Base-by-base conservation (phyloP, 2,329 filamentous ascomycete genomes). In the Colletotrichum sojae region DNA sequence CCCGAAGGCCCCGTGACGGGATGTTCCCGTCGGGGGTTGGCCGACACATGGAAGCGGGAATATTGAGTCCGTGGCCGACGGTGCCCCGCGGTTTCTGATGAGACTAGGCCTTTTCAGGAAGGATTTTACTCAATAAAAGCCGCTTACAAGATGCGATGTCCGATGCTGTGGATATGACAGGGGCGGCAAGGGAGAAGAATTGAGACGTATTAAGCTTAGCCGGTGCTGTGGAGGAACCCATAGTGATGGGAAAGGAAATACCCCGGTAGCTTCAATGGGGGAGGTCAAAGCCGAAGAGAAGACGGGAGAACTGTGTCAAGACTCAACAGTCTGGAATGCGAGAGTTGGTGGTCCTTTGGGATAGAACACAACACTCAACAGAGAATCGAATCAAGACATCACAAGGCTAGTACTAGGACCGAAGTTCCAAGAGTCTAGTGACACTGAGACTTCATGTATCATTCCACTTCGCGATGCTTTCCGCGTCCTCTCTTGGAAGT, bases 121-220 rank as follows among this genome's bases (percentile, higher is more conserved):
- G 36, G 45, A 27, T 16, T 27, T 43, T 13, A 36, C 40, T 39
- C 39, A 49, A 46, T 20, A 54, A 36, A 52, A 68, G 65, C 58
- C 53, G 57, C 43, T 49, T 36, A 36, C n/a, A 52, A 63, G 64
- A 63, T 58, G 65, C 48, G 16, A 68, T 58, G 8, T 20, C 9
- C 45, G 48, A 56, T 45, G 10, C 36, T 15, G 51, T 52, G 58
- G 58, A 64, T 31, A 18, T 48, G 48, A 58, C 43, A 64, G 65
- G 59, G 53, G 45, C 52, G 58, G 49, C 46, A 56, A 52, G 53
- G 45, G 27, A 27, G 6, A 18, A 51, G 45, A 15, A 13, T 40
- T 51, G n/a, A 60, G 54, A 54, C 54, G 40, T 39, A 36, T 65
- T 55, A 51, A 65, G 65, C 54, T 68, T 68, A 68, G 61, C 31